phyloP scores from a whole-genome alignment of 169 alveolate genomes.

The Amoebophrya sp. region DNA sequence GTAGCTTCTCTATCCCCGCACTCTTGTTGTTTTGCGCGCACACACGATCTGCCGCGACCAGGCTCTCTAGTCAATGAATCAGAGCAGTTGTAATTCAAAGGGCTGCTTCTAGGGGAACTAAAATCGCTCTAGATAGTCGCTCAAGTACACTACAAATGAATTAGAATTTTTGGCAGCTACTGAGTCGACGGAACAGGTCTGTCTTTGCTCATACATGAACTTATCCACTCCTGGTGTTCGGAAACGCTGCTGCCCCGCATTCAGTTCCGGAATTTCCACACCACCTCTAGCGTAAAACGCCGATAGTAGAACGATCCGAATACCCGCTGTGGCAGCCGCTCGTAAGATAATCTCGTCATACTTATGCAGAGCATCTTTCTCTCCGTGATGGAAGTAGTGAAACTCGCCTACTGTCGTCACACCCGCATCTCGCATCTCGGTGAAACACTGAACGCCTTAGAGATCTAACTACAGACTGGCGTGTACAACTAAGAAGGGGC shows the following conservation, averaged over 20 bases:
- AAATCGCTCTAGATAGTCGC: no score
- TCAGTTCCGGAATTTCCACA: not conserved
- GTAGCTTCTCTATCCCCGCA: not conserved
- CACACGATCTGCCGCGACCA: no score
- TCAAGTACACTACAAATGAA: no score
- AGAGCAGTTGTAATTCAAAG: no score
- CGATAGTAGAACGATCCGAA: constrained; percentile 16
- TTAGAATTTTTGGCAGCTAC: no score
- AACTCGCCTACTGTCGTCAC: constrained; percentile 32
- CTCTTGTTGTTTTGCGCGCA: no score
- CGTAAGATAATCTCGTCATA: not conserved
- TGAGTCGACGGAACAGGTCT: no score
- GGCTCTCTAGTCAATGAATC: no score
- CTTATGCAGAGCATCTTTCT: not conserved
- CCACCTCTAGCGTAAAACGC: not conserved
- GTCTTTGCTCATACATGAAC: no score
- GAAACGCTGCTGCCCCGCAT: constrained; percentile 7
- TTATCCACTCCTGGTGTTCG: constrained; percentile 17
- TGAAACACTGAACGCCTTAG: constrained; percentile 21
- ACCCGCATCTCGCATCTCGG: constrained; percentile 34
- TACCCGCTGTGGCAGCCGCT: constrained; percentile 27
- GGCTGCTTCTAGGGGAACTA: no score
- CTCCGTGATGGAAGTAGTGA: constrained; percentile 30
- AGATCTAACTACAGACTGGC: no score
- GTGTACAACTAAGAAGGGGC: no score